Conservation (phyloP, 306 rosid species). For the Medicago lupulina region DNA sequence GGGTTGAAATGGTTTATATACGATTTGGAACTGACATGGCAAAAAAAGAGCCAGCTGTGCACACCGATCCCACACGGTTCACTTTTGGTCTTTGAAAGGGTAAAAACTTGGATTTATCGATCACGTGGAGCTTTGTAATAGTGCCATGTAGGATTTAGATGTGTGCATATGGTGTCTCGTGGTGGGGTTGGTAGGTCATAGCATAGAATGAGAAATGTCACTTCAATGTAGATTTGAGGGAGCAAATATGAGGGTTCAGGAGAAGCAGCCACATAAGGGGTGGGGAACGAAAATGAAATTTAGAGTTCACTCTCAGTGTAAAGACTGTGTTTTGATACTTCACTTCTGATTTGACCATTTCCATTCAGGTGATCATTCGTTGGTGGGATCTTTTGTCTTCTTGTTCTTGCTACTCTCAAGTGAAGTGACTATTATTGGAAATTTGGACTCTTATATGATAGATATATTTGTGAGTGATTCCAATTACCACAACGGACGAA, state of each 20-base stretch:
- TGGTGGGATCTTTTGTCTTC: no score
- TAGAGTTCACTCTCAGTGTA: no score
- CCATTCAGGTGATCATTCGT: no score
- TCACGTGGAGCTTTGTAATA: neutral
- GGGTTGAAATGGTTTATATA: conserved; percentile 42
- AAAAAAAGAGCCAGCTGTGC: conserved; percentile 36
- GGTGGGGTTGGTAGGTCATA: neutral
- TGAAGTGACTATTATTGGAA: no score
- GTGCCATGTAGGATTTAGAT: neutral
- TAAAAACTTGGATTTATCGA: neutral
- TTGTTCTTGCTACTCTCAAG: no score
- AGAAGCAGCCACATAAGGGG: neutral
- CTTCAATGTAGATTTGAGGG: neutral
- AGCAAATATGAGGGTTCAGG: neutral
- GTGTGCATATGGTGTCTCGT: neutral
- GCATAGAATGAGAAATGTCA: no score
- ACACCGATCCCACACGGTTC: conserved; percentile 59
- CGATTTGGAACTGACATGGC: conserved; percentile 54
- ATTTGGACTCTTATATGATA: no score
- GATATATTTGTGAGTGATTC: no score
- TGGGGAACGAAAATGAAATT: no score
- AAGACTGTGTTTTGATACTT: no score
- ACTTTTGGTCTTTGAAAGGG: neutral
- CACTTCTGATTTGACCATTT: no score
- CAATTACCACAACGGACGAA: no score